Evolutionary conservation across 495 filamentous ascomycete genomes (phyloP), one percentile per base, ranked within the genome.

Genomic region (Amorphotheca resinae): DNA sequence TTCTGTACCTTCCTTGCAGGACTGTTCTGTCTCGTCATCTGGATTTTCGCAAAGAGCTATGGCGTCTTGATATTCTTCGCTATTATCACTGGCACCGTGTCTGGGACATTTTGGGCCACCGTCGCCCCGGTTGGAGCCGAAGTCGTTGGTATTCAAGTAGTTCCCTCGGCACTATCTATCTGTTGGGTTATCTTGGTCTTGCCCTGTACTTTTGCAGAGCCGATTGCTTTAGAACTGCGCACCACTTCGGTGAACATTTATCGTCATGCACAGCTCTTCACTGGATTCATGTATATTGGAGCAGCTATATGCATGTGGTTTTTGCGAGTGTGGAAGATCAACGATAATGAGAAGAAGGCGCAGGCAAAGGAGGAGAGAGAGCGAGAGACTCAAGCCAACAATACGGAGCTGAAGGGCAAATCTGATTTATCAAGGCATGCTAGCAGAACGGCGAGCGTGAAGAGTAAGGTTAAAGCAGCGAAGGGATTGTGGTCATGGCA

Each of bases 71-170:
- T 82, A 35, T 75, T 87, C 48, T 88, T 82, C 50, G 72, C 78
- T 6, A 54, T 91, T 2, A 62, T 87, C 11, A 67, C 70, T n/a
- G 84, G 84, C 8, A 68, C 65, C 12, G 77, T 87, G 9, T 70
- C 80, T 4, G 84, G 83, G 20, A 77, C 75, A 0, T 83, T 82
- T 52, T 87, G 82, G 82, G 74, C 78, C 4, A 77, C 74, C 4
- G 64, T 82, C 15, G 78, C 69, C 2, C 86, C 86, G 0, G 78
- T 93, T 9, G 68, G 76, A 15, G 79, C 80, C 0, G 86, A 93
- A 55, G 77, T 91, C 16, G 76, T 91, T 25, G 84, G 83, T 2
- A 53, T 93, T 9, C 65, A 69, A 50, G 64, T 84, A 34, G 64
- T 89, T 2, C 84, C 85, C 20, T 74, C 80, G 26, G 53, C 74